Conservation (phyloP, 2,329 filamentous ascomycete genomes). For the Triangularia setosa region DNA sequence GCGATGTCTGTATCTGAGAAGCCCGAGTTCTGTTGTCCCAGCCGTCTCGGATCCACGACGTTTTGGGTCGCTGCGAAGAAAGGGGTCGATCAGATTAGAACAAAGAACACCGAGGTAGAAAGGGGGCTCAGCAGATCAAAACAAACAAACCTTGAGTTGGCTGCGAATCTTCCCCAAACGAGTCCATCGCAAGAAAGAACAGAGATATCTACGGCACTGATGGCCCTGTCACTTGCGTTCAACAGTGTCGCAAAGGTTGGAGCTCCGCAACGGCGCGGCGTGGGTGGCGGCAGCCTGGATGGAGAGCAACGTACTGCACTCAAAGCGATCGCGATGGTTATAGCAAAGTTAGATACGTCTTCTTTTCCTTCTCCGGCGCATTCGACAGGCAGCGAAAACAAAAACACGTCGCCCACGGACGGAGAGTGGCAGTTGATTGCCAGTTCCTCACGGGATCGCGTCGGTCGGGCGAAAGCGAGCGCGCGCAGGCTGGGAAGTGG, state of each 20-base stretch:
- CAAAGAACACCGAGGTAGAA: background rate
- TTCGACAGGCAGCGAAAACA: background rate
- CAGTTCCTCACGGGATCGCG: background rate
- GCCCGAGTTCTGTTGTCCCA: slow-evolving; percentile 77
- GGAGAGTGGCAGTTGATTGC: background rate
- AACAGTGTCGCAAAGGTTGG: background rate
- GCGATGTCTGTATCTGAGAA: slow-evolving; percentile 78
- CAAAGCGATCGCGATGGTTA: background rate
- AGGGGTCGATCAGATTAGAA: background rate
- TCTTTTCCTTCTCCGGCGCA: background rate
- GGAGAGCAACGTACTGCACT: background rate
- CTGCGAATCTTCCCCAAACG: slow-evolving; percentile 17
- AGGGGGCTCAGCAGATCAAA: background rate
- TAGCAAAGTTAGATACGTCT: background rate
- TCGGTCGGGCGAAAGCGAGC: slow-evolving; percentile 1
- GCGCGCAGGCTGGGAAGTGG: background rate
- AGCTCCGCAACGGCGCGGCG: slow-evolving; percentile 3
- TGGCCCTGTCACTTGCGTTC: background rate
- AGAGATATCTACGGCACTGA: background rate
- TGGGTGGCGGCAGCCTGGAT: background rate
- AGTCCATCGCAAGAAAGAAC: slow-evolving; percentile 22
- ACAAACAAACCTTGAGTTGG: slow-evolving; percentile 25
- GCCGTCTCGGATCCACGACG: slow-evolving; percentile 73
- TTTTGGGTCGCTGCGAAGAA: slow-evolving; percentile 64
- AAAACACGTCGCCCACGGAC: background rate